Conservation (phyloP, 768 basidiomycete species). For the Rhodotorula diobovata region DNA sequence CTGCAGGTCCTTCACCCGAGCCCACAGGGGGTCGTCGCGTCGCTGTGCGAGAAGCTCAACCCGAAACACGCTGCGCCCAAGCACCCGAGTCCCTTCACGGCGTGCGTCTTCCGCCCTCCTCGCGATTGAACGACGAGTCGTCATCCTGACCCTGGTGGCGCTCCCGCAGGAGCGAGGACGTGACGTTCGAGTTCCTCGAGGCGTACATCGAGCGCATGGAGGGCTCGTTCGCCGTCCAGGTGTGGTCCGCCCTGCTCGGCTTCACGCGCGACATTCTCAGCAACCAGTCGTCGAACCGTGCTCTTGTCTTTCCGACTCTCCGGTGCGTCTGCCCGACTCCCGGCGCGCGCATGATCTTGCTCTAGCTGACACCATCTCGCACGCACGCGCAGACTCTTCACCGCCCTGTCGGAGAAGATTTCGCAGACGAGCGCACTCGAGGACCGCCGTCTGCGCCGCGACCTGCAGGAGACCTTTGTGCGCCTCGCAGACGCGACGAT, state of each 20-base stretch:
- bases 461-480: constrained; percentile 82
- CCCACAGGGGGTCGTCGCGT: constrained; percentile 79
- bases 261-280: constrained; percentile 72
- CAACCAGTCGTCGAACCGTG: constrained; percentile 63
- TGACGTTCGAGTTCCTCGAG: constrained; percentile 83
- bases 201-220: constrained; percentile 76
- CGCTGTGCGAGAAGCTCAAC: constrained; percentile 75
- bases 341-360: too few relatives aligned
- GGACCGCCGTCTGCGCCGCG: constrained; percentile 78
- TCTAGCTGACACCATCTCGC: background rate
- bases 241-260: constrained; percentile 75
- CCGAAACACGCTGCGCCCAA: constrained; percentile 8
- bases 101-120: constrained; percentile 4
- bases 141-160: constrained; percentile 58
- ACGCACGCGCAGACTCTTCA: constrained; percentile 58
- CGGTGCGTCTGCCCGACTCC: constrained; percentile 53
- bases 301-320: constrained; percentile 66
- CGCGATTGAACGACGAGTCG: too few relatives aligned
- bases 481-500: constrained; percentile 79
- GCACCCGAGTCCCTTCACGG: background rate
- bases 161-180: constrained; percentile 71
- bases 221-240: constrained; percentile 84
- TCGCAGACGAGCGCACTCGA: constrained; percentile 86
- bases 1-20: constrained; percentile 76
- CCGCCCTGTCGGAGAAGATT: constrained; percentile 73